Evolutionary conservation across 2,329 filamentous ascomycete genomes (phyloP).

Genomic region (Calonectria montana): DNA sequence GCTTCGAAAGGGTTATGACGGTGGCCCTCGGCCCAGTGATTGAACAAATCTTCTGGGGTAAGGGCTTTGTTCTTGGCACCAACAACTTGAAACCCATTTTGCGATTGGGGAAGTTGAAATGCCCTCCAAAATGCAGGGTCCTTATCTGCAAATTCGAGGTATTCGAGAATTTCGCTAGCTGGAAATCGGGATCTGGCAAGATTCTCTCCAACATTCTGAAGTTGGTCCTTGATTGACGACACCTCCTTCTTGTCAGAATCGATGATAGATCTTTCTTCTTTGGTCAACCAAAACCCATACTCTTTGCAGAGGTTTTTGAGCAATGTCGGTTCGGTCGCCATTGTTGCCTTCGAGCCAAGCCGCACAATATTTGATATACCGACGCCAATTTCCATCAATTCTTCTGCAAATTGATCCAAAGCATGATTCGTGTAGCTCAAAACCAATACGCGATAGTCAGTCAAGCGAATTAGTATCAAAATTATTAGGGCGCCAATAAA

Average conservation of each 20-base stretch:
- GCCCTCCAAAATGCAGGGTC: conserved; percentile 66
- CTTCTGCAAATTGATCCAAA: conserved; percentile 73
- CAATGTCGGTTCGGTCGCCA: conserved; percentile 58
- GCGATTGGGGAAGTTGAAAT: conserved; percentile 60
- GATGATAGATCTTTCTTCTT: conserved; percentile 49
- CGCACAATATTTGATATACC: conserved; percentile 63
- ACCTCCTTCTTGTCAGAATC: conserved; percentile 47
- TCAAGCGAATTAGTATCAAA: conserved; percentile 64
- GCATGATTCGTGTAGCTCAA: conserved; percentile 77
- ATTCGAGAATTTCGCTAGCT: conserved; percentile 50
- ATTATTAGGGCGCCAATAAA: conserved; percentile 75
- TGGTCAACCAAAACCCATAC: conserved; percentile 46
- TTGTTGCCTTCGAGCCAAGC: conserved; percentile 69
- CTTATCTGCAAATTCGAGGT: conserved; percentile 63
- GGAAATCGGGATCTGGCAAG: conserved; percentile 22
- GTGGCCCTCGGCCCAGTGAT: conserved; percentile 27
- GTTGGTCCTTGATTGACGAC: conserved; percentile 29
- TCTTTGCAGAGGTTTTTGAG: conserved; percentile 54
- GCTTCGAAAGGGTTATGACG: background rate
- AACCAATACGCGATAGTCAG: conserved; percentile 67
- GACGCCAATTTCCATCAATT: conserved; percentile 71
- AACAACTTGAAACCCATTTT: conserved; percentile 59
- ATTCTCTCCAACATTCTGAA: conserved; percentile 34
- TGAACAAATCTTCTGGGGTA: conserved; percentile 33
- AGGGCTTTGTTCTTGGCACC: conserved; percentile 59